A percentile compares a stretch with the other conserved stretches of the same genome.
Conservation (phyloP, 495 filamentous ascomycete genomes). For the Trichocladium antarcticum region DNA sequence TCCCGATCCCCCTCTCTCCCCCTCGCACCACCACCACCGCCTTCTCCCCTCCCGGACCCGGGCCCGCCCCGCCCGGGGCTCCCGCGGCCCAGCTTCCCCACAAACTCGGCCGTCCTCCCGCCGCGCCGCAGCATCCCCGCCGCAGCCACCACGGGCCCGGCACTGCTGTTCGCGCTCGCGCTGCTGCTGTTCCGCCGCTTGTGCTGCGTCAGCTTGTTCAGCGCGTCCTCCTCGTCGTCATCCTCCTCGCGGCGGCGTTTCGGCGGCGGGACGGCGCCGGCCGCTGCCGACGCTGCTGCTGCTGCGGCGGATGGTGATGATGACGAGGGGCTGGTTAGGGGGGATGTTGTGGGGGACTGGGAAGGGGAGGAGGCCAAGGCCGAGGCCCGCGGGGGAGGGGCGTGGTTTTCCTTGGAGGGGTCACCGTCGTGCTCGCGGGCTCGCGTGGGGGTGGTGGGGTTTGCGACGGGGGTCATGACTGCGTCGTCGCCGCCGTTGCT, state of each 20-base stretch:
- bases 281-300: slow-evolving; percentile 16
- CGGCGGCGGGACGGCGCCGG: slow-evolving; percentile 42
- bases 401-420: slow-evolving; percentile 6
- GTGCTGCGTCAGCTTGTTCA: slow-evolving; percentile 58
- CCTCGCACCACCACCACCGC: slow-evolving; percentile 10
- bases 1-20: too few species aligned
- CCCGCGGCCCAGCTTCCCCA: too few species aligned
- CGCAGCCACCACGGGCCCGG: not conserved
- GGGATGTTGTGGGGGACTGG: not conserved
- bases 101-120: slow-evolving; percentile 5
- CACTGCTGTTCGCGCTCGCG: slow-evolving; percentile 15
- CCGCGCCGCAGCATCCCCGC: slow-evolving; percentile 20
- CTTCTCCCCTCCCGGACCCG: not conserved
- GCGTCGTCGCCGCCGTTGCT: slow-evolving; percentile 52
- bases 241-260: slow-evolving; percentile 79
- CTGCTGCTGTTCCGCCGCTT: slow-evolving; percentile 53
- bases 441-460: slow-evolving; percentile 1
- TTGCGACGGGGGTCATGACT: slow-evolving; percentile 28
- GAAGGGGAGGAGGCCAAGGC: too few species aligned
- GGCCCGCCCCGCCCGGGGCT: too few species aligned
- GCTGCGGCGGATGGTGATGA: slow-evolving; percentile 12
- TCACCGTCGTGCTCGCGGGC: not conserved
- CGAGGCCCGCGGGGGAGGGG: slow-evolving; percentile 2
- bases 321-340: slow-evolving; percentile 11
- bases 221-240: slow-evolving; percentile 79